Conservation (phyloP, 78 protist genomes). For the Dictyostelium purpureum region DNA sequence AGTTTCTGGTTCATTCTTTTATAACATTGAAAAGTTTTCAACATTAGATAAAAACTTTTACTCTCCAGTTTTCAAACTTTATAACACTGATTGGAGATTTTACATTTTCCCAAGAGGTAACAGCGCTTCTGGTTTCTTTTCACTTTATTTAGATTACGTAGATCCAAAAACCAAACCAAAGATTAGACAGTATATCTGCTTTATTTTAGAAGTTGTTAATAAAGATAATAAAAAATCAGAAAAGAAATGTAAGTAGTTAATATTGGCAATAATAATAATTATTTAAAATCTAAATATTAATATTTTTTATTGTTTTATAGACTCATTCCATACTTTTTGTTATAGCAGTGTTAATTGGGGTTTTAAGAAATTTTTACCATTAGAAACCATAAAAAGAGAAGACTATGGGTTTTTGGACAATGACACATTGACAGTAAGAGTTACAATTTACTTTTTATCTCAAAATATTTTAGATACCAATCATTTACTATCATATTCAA, state of each 20-base stretch:
- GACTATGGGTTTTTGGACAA: slow-evolving; percentile 57
- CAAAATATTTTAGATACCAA: slow-evolving; percentile 61
- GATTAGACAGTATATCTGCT: slow-evolving; percentile 72
- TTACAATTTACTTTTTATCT: slow-evolving; percentile 59
- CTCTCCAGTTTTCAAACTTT: slow-evolving; percentile 50
- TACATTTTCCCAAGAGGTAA: slow-evolving; percentile 73
- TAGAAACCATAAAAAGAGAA: slow-evolving; percentile 27
- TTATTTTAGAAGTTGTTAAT: slow-evolving; percentile 66
- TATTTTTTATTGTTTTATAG: neutral
- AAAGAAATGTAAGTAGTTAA: slow-evolving; percentile 29
- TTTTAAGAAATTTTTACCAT: slow-evolving; percentile 59
- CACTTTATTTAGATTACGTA: slow-evolving; percentile 63
- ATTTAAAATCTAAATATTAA: neutral
- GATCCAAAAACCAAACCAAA: slow-evolving; percentile 72
- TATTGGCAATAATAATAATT: neutral
- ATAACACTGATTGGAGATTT: slow-evolving; percentile 64
- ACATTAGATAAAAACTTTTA: slow-evolving; percentile 59
- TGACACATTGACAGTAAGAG: slow-evolving; percentile 59
- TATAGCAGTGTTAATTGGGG: slow-evolving; percentile 80
- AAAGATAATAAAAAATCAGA: slow-evolving; percentile 65
- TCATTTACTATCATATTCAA: slow-evolving; percentile 47
- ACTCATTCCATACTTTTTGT: slow-evolving; percentile 71
- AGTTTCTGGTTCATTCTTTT: slow-evolving; percentile 34
- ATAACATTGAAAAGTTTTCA: slow-evolving; percentile 32
- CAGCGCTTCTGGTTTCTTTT: slow-evolving; percentile 50